Evolutionary conservation across 495 filamentous ascomycete species (phyloP), one percentile per base, ranked within the genome.

Genomic region (Usnea hakonensis): DNA sequence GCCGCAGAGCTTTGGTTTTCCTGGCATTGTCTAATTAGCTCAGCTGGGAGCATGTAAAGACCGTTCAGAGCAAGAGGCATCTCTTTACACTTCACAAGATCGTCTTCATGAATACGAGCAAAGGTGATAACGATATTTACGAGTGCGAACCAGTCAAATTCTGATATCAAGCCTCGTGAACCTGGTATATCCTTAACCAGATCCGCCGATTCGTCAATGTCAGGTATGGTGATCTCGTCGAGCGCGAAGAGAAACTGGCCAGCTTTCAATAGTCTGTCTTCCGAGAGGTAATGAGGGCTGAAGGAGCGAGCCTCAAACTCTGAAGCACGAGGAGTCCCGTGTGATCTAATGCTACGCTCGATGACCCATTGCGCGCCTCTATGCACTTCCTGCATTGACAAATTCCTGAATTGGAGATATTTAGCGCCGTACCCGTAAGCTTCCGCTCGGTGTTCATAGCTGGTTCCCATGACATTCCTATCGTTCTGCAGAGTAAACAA

Each of bases 351-450:
- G 26, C 38, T 43, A 3, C 17, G 21, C 13, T 21, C 28, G 21
- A 61, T 30, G 1, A 41, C 35, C 44, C 44, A n/a, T 14, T 41
- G 8, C 30, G 35, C 28, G 36, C 21, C 9, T 11, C 30, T 6
- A 6, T 17, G 46, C 23, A 13, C 6, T 0, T 48, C 40, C 1
- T 21, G 35, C 40, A 21, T 9, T 3, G 46, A n/a, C 1, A 21
- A 11, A 36, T 36, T 16, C 21, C 6, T 14, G 2, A 21, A 48
- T 65, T 7, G 44, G 2, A 67, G 57, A 10, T 26, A 28, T 14
- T 17, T 40, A 13, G 37, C 36, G 21, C 65, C 63, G 48, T 37
- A 67, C 2, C 65, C 65, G 36, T 53, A 63, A 28, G 63, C 58
- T 28, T 65, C 57, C 9, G 44, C 53, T 35, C 63, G 63, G 26